Evolutionary conservation across 805 yeast species (phyloP).

Genomic region (Kluyveromyces nonfermentans): DNA sequence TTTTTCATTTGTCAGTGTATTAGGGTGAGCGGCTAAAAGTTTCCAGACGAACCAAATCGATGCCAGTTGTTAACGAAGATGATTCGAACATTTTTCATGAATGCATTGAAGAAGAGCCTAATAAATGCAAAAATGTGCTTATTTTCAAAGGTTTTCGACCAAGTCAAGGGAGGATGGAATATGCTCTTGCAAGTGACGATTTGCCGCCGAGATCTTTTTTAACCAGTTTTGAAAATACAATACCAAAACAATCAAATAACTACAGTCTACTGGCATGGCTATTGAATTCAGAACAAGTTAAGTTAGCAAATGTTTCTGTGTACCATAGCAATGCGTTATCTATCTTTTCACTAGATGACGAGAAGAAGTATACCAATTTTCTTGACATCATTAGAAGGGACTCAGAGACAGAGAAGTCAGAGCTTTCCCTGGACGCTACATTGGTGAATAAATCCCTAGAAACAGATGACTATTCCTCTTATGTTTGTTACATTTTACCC

Average conservation of each 20-base stretch:
- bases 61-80: neutral
- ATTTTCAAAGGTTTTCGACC: neutral
- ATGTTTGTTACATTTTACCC: constrained; percentile 6
- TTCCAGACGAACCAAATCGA: neutral
- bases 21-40: neutral
- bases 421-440: constrained; percentile 1
- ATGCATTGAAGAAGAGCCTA: neutral
- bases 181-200: neutral
- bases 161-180: neutral
- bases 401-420: neutral
- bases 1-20: too few relatives aligned
- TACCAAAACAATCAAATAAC: constrained; percentile 7
- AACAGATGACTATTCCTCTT: neutral
- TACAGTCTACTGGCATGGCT: constrained; percentile 11
- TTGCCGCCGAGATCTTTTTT: constrained; percentile 12
- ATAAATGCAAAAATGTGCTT: neutral
- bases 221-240: constrained; percentile 5
- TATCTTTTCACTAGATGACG: neutral
- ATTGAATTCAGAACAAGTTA: neutral
- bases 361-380: neutral
- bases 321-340: neutral
- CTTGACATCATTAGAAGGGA: neutral
- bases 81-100: neutral
- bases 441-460: neutral
- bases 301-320: neutral